phyloP scores from a whole-genome alignment of 139 green algal species.

The Axilococcus clingmanii region DNA sequence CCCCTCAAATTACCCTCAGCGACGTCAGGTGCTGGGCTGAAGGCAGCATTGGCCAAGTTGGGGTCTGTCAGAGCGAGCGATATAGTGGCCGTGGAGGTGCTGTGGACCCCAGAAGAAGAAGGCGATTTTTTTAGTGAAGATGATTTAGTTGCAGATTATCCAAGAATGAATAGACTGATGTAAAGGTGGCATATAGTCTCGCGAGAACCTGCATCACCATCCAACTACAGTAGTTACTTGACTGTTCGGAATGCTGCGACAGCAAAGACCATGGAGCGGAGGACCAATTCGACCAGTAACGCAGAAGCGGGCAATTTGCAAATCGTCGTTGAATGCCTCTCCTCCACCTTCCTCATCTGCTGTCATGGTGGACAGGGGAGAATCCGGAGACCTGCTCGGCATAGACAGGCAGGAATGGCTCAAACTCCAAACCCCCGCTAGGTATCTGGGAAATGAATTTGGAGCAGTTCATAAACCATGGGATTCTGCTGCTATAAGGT shows the following conservation, averaged over 20 bases:
- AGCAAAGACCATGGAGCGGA: too few species aligned
- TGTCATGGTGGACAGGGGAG: slow-evolving; percentile 11
- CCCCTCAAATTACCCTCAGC: slow-evolving; percentile 62
- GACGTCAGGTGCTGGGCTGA: slow-evolving; percentile 33
- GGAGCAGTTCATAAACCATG: slow-evolving; percentile 67
- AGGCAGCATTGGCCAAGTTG: slow-evolving; percentile 55
- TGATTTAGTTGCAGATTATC: slow-evolving; percentile 68
- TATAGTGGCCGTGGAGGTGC: slow-evolving; percentile 85
- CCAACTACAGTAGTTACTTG: not conserved
- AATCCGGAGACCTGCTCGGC: slow-evolving; percentile 38
- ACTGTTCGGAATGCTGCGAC: too few species aligned
- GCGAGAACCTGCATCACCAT: too few species aligned
- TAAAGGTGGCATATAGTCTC: too few species aligned
- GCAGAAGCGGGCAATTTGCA: too few species aligned
- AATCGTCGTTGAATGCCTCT: not conserved
- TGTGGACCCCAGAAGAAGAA: slow-evolving; percentile 93
- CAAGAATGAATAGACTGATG: slow-evolving; percentile 9
- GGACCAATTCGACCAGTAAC: too few species aligned
- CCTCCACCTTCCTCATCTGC: not conserved
- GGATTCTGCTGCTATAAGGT: slow-evolving; percentile 39
- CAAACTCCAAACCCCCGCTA: slow-evolving; percentile 27
- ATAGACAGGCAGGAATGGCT: slow-evolving; percentile 38
- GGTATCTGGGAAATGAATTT: slow-evolving; percentile 73
- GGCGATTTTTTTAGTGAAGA: slow-evolving; percentile 69
- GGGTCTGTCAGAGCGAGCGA: slow-evolving; percentile 42